phyloP scores from a whole-genome alignment of 2,329 filamentous ascomycete species.

The Phaeoacremonium minimum region DNA sequence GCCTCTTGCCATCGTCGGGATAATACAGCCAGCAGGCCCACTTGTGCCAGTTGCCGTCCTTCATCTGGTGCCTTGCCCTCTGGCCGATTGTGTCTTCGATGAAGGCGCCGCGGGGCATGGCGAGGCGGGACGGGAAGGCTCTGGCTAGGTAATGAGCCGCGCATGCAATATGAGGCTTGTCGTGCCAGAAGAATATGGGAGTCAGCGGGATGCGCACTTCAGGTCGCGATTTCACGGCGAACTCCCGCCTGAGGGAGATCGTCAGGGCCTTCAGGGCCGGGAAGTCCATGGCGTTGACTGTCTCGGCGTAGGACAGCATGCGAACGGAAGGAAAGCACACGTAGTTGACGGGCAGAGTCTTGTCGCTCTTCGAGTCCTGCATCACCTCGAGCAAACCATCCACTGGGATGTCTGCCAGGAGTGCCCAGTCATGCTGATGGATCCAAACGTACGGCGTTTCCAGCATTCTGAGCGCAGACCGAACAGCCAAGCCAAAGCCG shows the following conservation, averaged over 20 bases:
- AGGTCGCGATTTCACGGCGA: conserved; percentile 12
- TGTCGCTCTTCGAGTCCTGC: conserved; percentile 22
- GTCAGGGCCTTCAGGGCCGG: conserved; percentile 37
- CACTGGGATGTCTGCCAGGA: conserved; percentile 40
- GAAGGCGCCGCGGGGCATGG: conserved; percentile 47
- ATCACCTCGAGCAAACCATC: conserved; percentile 39
- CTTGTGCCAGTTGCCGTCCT: conserved; percentile 42
- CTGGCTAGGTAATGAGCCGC: conserved; percentile 42
- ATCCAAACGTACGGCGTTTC: conserved; percentile 51
- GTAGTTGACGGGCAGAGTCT: conserved; percentile 39
- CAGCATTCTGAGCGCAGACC: conserved; percentile 41
- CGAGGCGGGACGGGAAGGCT: conserved; percentile 44
- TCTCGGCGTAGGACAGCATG: conserved; percentile 45
- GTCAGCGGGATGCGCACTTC: conserved; percentile 37
- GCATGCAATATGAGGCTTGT: conserved; percentile 50
- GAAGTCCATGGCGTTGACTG: conserved; percentile 37
- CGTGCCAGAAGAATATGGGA: conserved; percentile 55
- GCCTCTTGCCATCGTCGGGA: conserved; percentile 35
- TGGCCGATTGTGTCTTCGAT: conserved; percentile 55
- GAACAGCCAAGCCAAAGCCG: conserved; percentile 50
- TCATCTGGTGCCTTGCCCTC: conserved; percentile 51
- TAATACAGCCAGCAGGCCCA: conserved; percentile 56
- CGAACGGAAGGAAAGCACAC: conserved; percentile 48
- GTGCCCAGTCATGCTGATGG: conserved; percentile 53
- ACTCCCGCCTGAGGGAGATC: conserved; percentile 33